Evolutionary conservation across 805 yeast genomes (phyloP), one percentile per base, ranked within the genome.

Genomic region (Wickerhamomyces xylosicus): DNA sequence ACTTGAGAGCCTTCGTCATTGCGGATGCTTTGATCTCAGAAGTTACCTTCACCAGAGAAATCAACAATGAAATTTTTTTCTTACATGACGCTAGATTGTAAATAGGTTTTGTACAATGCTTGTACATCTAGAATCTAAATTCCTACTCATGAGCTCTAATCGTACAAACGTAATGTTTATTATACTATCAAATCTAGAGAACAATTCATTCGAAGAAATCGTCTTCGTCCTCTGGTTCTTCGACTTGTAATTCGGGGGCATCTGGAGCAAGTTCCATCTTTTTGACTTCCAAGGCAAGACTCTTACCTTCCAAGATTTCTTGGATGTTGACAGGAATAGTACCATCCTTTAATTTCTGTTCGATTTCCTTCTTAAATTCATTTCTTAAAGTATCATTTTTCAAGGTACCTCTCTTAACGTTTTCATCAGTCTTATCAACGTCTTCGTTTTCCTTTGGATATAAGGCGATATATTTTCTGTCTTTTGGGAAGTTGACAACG

Each of bases 401-500:
- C 19, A 54, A 55, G 38, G 58, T 42, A 4, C 72, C 77, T 54
- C 47, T 64, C 61, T 43, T 48, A 11, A 35, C 35, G 36, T 48
- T 37, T 36, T 43, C 56, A 45, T 42, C 55, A 10, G 39, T 31
- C 50, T 61, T 45, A 49, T 43, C 57, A 67, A 52, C 54, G 20
- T 16, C 32, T 56, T 55, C 37, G 52, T 53, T 37, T 47, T 54
- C 46, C 56, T 69, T 56, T 53, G 92, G 87, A 57, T 77, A 89
- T 42, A 89, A 59, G 0, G 96, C 74, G 28, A 85, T 72, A 57
- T 89, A 89, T 60, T 85, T 87, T 50, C 75, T 78, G 37, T 78
- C 72, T 52, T 72, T 76, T 27, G 97, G 96, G 64, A 77, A 89
- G 54, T 80, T 70, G 15, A 78, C 69, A 11, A 79, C 76, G 56